These are phyloP conservation scores for Lasiodiplodia sp. DNA, from an alignment of 2,329 filamentous ascomycete genomes.

Conservation along the genomic window DNA sequence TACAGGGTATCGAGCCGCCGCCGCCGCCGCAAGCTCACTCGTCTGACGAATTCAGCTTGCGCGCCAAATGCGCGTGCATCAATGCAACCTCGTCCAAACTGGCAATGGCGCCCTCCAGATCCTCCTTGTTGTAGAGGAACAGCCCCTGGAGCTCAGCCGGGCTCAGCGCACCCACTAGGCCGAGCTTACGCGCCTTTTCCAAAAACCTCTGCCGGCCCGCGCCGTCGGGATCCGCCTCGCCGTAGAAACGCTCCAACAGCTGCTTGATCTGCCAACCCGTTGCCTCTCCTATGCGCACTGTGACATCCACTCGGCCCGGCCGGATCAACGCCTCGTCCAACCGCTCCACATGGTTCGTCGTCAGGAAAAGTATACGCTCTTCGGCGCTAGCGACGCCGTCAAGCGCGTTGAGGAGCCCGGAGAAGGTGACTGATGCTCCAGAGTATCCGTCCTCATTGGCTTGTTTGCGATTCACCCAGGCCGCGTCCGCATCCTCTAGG, in stretches of 20 bases:
- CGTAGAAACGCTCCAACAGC: slow-evolving; percentile 97
- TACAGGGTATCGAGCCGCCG: not conserved
- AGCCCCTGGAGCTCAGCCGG: slow-evolving; percentile 92
- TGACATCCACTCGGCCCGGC: slow-evolving; percentile 93
- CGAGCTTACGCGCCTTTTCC: slow-evolving; percentile 70
- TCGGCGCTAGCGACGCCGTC: slow-evolving; percentile 96
- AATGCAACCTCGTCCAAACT: slow-evolving; percentile 71
- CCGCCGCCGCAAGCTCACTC: not conserved
- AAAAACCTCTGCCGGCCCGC: slow-evolving; percentile 73
- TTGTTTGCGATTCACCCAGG: slow-evolving; percentile 82
- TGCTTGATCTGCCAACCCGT: slow-evolving; percentile 81
- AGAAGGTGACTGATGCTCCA: slow-evolving; percentile 92
- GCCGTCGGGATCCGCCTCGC: slow-evolving; percentile 74
- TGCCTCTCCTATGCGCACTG: slow-evolving; percentile 85
- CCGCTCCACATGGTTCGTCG: slow-evolving; percentile 91
- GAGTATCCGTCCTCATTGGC: slow-evolving; percentile 82
- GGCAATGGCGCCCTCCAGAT: slow-evolving; percentile 83
- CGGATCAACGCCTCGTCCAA: slow-evolving; percentile 89
- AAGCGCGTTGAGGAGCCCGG: slow-evolving; percentile 73
- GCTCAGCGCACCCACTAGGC: slow-evolving; percentile 76
- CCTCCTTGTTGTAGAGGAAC: slow-evolving; percentile 93
- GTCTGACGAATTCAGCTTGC: slow-evolving; percentile 13
- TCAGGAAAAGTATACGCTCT: slow-evolving; percentile 91
- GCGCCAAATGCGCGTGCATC: slow-evolving; percentile 28
- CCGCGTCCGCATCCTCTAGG: slow-evolving; percentile 90